Conservation (phyloP, 2,329 filamentous ascomycete species). For the Xylariaceae sp. region DNA sequence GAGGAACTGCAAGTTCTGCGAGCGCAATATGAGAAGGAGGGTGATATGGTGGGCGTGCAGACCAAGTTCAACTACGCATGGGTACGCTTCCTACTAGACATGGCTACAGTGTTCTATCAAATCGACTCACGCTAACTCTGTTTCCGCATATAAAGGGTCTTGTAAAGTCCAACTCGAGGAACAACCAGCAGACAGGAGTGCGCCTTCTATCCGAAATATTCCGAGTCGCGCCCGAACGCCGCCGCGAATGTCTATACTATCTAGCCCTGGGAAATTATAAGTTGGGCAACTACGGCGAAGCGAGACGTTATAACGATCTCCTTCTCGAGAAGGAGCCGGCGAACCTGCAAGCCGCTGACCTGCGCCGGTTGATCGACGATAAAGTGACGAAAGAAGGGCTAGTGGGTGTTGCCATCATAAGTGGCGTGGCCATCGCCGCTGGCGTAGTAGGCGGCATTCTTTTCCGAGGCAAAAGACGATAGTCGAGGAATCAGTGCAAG, state of each 20-base stretch:
- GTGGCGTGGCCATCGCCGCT: conserved; percentile 88
- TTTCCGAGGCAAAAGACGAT: conserved; percentile 58
- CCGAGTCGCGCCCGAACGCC: conserved; percentile 87
- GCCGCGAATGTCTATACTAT: conserved; percentile 98
- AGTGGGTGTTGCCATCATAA: conserved; percentile 92
- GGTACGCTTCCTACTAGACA: conserved; percentile 62
- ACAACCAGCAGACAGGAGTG: conserved; percentile 93
- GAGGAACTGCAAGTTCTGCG: conserved; percentile 92
- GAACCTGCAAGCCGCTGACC: conserved; percentile 88
- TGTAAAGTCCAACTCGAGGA: conserved; percentile 86
- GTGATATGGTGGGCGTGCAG: conserved; percentile 94
- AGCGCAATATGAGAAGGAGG: conserved; percentile 95
- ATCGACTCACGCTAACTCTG: conserved; percentile 5
- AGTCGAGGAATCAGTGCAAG: conserved; percentile 3
- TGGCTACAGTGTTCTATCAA: background rate
- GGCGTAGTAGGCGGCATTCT: conserved; percentile 91
- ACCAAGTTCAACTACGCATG: conserved; percentile 99
- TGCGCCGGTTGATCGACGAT: conserved; percentile 90
- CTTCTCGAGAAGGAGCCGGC: conserved; percentile 88
- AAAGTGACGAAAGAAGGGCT: conserved; percentile 94
- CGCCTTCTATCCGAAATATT: conserved; percentile 96
- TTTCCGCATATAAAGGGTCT: conserved; percentile 68
- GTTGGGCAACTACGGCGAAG: conserved; percentile 95
- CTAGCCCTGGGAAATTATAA: conserved; percentile 97
- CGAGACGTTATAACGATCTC: conserved; percentile 91